Conservation (phyloP, 257 asterid species). For the Primulina eburnea region DNA sequence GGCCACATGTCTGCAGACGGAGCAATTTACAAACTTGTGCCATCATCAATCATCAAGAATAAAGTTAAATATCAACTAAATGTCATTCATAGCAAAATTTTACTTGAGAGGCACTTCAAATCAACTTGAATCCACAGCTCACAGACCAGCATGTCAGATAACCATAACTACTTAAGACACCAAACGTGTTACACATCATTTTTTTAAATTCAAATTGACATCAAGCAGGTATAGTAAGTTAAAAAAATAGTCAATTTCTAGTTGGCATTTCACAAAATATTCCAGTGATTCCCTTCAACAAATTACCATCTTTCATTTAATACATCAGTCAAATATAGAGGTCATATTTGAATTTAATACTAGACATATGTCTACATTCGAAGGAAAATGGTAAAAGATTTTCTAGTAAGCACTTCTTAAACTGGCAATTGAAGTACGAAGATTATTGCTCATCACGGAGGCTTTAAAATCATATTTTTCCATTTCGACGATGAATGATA, state of each 20-base stretch:
- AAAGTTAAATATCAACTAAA: not conserved
- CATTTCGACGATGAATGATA: constrained; percentile 3
- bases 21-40: not conserved
- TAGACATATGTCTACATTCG: not conserved
- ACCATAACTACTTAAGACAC: not conserved
- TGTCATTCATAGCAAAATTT: constrained; percentile 1
- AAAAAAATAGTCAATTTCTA: not conserved
- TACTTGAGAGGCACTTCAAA: constrained; percentile 4
- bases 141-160: not conserved
- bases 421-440: not conserved
- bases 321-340: constrained; percentile 1
- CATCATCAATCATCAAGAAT: constrained; percentile 3
- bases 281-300: not conserved
- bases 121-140: constrained; percentile 22
- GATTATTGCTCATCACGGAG: not conserved
- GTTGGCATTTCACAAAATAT: not conserved
- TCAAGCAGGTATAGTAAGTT: not conserved
- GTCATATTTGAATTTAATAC: not conserved
- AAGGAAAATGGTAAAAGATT: not conserved
- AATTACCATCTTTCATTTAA: not conserved
- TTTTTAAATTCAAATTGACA: not conserved
- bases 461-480: constrained; percentile 9
- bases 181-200: constrained; percentile 2
- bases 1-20: constrained; percentile 1
- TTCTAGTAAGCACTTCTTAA: not conserved